phyloP scores from a whole-genome alignment of 257 asterid genomes.

The Schizonepeta tenuifolia region DNA sequence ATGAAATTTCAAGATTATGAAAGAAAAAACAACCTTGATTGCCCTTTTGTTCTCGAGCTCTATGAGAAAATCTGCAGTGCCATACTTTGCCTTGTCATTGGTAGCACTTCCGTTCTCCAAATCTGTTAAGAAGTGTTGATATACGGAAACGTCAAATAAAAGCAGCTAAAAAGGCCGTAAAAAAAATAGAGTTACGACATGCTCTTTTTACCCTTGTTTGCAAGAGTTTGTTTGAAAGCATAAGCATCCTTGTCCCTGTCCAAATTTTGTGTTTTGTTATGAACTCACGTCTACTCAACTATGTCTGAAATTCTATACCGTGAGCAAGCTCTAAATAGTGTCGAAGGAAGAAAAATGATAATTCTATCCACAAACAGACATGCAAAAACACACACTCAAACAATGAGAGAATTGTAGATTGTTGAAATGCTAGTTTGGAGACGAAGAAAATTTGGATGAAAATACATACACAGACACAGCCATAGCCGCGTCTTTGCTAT shows the following conservation, averaged over 20 bases:
- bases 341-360: not conserved
- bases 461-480: slow-evolving; percentile 48
- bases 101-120: slow-evolving; percentile 55
- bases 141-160: slow-evolving; percentile 5
- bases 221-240: slow-evolving; percentile 33
- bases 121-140: slow-evolving; percentile 33
- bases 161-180: not conserved
- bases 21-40: slow-evolving; percentile 65
- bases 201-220: slow-evolving; percentile 40
- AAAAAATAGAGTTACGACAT: not conserved
- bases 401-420: not conserved
- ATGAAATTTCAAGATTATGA: not conserved
- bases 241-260: slow-evolving; percentile 45
- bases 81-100: slow-evolving; percentile 63
- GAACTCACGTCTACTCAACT: not conserved
- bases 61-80: slow-evolving; percentile 79
- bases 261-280: slow-evolving; percentile 24
- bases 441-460: not conserved
- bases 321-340: not conserved
- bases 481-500: slow-evolving; percentile 40
- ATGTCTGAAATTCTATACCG: not conserved
- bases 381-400: not conserved
- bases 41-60: slow-evolving; percentile 81
- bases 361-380: not conserved
- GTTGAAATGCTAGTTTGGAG: not conserved